These are phyloP conservation scores for Talaromyces trachyspermus DNA, from an alignment of 495 filamentous ascomycete species.

Conservation along the genomic window DNA sequence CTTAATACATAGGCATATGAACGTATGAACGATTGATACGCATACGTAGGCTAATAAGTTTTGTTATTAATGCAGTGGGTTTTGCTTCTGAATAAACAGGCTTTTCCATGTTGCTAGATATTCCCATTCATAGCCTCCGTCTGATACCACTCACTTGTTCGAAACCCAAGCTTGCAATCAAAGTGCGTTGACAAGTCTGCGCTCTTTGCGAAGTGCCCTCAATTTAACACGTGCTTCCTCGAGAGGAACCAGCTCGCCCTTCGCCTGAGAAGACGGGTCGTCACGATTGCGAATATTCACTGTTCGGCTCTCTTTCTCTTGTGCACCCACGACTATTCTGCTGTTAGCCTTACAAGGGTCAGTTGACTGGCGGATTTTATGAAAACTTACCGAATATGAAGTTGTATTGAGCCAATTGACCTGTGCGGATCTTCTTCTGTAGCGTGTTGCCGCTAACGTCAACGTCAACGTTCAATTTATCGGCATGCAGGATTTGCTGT, in stretches of 20 bases:
- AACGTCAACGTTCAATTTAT: conserved; percentile 72
- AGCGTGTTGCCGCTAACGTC: conserved; percentile 88
- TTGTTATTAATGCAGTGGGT: no score
- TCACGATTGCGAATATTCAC: conserved; percentile 92
- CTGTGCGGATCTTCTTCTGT: conserved; percentile 90
- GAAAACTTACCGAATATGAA: conserved; percentile 66
- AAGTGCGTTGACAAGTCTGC: conserved; percentile 47
- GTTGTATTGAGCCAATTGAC: conserved; percentile 84
- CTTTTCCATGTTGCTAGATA: no score
- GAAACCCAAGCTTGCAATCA: no score
- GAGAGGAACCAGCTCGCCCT: conserved; percentile 62
- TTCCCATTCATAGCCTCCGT: not conserved
- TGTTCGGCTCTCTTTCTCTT: conserved; percentile 65
- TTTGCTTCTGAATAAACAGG: no score
- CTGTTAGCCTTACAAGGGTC: conserved; percentile 9
- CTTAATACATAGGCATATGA: no score
- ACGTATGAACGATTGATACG: no score
- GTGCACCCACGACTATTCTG: conserved; percentile 66
- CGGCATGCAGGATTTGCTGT: conserved; percentile 43
- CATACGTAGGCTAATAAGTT: no score
- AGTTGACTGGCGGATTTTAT: not conserved
- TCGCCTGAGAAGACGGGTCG: conserved; percentile 71
- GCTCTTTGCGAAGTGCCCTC: conserved; percentile 57
- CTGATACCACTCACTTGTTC: no score
- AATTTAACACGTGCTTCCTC: conserved; percentile 75